These are phyloP conservation scores for Rubia peregrina DNA, from an alignment of 305 asterid species.

Conservation along the genomic window DNA sequence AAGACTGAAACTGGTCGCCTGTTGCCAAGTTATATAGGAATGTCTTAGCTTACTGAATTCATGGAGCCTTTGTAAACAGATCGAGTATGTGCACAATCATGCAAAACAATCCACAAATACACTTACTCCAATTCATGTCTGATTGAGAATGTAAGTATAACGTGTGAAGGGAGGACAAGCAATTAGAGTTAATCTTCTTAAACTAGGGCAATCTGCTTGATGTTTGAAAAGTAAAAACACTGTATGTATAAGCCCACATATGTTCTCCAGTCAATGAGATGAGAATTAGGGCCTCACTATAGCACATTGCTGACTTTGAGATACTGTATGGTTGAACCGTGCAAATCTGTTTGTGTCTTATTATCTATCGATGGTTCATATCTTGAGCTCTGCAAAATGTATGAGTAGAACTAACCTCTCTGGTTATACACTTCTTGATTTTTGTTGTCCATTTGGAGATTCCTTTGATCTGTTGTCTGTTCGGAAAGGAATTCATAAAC, in stretches of 20 bases:
- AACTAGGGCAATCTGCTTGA: background rate
- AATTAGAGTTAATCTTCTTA: background rate
- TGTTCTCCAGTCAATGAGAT: too few species aligned
- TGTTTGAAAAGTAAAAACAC: background rate
- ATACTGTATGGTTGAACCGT: background rate
- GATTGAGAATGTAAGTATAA: background rate
- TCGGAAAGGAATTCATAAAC: background rate
- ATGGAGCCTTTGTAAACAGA: background rate
- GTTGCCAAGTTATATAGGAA: background rate
- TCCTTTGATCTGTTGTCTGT: background rate
- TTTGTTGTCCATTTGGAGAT: background rate
- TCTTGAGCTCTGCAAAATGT: background rate
- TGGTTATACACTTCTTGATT: background rate
- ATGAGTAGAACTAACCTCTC: background rate
- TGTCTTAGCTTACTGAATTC: background rate
- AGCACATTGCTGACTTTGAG: background rate
- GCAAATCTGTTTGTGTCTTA: constrained; percentile 1
- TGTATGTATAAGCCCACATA: background rate
- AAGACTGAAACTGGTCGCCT: background rate
- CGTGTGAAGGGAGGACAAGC: background rate
- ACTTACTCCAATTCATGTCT: background rate
- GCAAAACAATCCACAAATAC: background rate
- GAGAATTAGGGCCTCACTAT: background rate
- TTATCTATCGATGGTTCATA: background rate
- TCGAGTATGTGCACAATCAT: background rate